phyloP scores from a whole-genome alignment of 208 protist genomes.

The Acanthamoeba rhysodes region DNA sequence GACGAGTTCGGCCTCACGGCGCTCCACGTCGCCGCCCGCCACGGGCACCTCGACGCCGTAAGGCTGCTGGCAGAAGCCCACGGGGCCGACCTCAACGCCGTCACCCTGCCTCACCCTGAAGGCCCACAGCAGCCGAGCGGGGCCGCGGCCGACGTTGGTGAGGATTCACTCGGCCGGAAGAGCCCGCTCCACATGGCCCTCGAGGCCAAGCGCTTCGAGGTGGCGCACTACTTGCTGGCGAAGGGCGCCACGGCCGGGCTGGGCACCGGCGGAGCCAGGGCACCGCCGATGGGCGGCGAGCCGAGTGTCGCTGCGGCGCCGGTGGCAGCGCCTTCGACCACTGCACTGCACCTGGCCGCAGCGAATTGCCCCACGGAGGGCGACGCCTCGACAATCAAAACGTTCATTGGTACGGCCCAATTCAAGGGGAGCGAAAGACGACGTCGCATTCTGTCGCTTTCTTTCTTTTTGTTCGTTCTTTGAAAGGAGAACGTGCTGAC shows the following conservation, averaged over 20 bases:
- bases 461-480: neutral
- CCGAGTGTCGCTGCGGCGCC: neutral
- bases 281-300: too few species aligned
- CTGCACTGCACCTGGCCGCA: neutral
- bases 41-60: conserved; percentile 27
- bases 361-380: conserved; percentile 5
- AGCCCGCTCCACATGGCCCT: neutral
- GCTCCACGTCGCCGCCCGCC: conserved; percentile 29
- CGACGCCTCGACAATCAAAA: neutral
- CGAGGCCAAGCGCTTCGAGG: conserved; percentile 14
- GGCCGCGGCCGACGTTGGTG: neutral
- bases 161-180: neutral
- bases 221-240: conserved; percentile 43
- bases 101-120: neutral
- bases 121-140: neutral
- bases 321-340: neutral
- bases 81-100: conserved; percentile 34
- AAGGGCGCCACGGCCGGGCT: neutral
- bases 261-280: neutral
- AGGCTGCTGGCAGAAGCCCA: conserved; percentile 9
- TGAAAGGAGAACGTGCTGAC: neutral
- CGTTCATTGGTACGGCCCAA: conserved; percentile 3
- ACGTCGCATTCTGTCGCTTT: neutral
- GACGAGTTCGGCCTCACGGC: conserved; percentile 45
- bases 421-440: neutral